phyloP scores from a whole-genome alignment of 257 asterid species.

The Solanum chmielewskii region DNA sequence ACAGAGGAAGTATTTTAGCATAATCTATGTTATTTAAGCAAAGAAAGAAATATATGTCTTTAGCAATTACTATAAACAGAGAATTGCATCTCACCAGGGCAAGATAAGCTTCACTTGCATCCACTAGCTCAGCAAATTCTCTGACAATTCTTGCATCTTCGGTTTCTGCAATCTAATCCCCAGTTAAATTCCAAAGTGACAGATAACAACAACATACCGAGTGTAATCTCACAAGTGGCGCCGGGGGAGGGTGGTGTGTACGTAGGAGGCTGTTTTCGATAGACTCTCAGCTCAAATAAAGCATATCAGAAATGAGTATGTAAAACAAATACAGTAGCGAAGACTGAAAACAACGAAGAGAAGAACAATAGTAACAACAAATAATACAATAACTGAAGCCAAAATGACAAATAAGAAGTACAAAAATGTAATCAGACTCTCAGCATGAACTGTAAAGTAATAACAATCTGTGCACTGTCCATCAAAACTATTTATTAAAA shows the following conservation, averaged over 20 bases:
- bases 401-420: background rate
- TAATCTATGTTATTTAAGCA: background rate
- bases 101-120: constrained; percentile 41
- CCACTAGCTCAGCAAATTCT: constrained; percentile 71
- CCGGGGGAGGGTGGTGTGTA: background rate
- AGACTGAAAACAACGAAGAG: background rate
- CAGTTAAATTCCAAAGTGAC: constrained; percentile 22
- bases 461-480: background rate
- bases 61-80: background rate
- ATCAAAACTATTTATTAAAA: background rate
- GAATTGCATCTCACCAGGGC: constrained; percentile 31
- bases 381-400: background rate
- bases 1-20: constrained; percentile 1
- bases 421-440: background rate
- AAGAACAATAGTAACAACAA: background rate
- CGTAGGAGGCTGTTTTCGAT: background rate
- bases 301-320: background rate
- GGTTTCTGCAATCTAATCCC: constrained; percentile 55
- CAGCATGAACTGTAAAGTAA: background rate
- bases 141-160: constrained; percentile 50
- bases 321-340: background rate
- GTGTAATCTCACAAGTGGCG: background rate
- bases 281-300: background rate
- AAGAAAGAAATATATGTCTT: background rate
- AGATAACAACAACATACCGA: background rate